phyloP scores from a whole-genome alignment of 2,329 filamentous ascomycete genomes.

The Alternaria sp. region DNA sequence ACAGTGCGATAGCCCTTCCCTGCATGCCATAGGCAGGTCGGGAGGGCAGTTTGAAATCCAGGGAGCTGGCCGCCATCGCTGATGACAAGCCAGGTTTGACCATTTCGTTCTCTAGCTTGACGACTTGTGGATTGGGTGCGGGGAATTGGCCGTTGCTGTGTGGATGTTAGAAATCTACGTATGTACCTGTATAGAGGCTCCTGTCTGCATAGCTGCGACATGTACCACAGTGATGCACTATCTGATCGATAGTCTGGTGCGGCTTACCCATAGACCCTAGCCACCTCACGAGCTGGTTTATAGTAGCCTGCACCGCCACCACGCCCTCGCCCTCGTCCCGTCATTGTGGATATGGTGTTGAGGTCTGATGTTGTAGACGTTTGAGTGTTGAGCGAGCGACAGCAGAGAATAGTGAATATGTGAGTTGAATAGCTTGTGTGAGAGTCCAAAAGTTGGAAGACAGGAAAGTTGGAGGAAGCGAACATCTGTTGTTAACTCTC shows the following conservation, averaged over 20 bases:
- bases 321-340: background rate
- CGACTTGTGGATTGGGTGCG: slow-evolving; percentile 41
- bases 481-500: background rate
- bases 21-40: slow-evolving; percentile 46
- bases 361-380: background rate
- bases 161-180: slow-evolving; percentile 7
- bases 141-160: slow-evolving; percentile 42
- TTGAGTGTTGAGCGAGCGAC: background rate
- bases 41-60: slow-evolving; percentile 33
- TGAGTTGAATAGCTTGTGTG: background rate
- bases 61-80: slow-evolving; percentile 31
- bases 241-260: background rate
- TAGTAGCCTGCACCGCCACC: background rate
- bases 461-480: background rate
- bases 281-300: background rate
- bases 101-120: slow-evolving; percentile 39
- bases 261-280: background rate
- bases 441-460: background rate
- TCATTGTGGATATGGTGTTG: background rate
- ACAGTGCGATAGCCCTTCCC: slow-evolving; percentile 51
- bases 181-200: background rate
- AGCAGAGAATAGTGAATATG: background rate
- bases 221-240: background rate
- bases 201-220: background rate
- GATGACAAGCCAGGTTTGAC: slow-evolving; percentile 40